Base-by-base conservation (phyloP, 768 basidiomycete species). In the Boletus insuetus region DNA sequence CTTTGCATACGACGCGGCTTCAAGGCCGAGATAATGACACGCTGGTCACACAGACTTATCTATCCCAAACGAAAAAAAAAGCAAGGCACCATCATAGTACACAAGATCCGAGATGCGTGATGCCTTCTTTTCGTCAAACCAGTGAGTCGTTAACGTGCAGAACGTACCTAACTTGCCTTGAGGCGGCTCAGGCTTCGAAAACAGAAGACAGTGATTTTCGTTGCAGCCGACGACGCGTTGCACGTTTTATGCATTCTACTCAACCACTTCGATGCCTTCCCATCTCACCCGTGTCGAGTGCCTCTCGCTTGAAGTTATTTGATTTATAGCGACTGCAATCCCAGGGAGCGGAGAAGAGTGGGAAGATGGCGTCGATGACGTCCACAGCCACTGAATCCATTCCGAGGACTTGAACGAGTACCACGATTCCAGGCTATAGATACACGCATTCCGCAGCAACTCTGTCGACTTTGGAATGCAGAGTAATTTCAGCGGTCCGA, bases 391-490 rank as follows among this genome's bases (percentile, higher is more conserved):
- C 50, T n/a, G 14, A 49, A 29, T 24, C 16, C 20, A 22, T 24
- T 38, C 29, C 40, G 49, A 46, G 39, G 43, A 49, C 16, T 20
- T 41, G 19, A 14, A 20, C 22, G 19, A 24, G n/a, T 38, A 26
- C 41, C 34, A 39, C 19, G 29, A 20, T 50, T 20, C 16, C 38
- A 45, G 19, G 48, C 44, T 39, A 43, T 20, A 53, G n/a, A 29
- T 29, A 39, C 6, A 26, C 32, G 32, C 34, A 49, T n/a, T 24
- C 39, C 26, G 19, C 26, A 13, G 17, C n/a, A 51, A 32, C 14
- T 7, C 38, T n/a, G 49, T 45, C 14, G 46, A 45, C 22, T 26
- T 38, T 47, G 54, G 51, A 54, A 53, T 43, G 10, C 50, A 44
- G 40, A 39, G 10, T 38, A 38, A 24, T 26, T 22, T 45, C 31